Evolutionary conservation across 148 eudicot genomes (phyloP).

Genomic region (Camellia granthamiana): DNA sequence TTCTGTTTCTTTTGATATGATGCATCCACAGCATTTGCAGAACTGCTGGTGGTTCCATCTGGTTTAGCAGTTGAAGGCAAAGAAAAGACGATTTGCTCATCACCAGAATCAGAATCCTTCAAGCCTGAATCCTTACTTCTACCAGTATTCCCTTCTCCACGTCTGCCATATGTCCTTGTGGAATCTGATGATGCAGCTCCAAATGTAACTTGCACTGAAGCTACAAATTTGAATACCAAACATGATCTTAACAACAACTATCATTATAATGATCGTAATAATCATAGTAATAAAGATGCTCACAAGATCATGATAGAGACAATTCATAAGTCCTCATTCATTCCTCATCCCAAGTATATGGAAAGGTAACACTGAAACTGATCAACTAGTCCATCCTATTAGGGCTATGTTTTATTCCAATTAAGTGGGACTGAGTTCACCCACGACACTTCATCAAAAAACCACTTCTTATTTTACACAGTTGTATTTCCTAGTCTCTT

Average conservation of each 20-base stretch:
- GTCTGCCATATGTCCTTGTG: constrained; percentile 29
- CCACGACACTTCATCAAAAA: neutral
- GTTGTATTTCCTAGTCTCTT: neutral
- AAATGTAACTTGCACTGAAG: constrained; percentile 51
- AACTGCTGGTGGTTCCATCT: constrained; percentile 16
- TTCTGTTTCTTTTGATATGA: constrained; percentile 25
- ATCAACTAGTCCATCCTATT: neutral
- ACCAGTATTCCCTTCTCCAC: constrained; percentile 25
- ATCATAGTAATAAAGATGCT: too few relatives aligned
- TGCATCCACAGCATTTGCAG: constrained; percentile 14
- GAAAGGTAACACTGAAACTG: neutral
- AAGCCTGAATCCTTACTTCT: constrained; percentile 21
- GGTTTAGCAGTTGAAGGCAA: constrained; percentile 28
- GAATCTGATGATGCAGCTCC: constrained; percentile 25
- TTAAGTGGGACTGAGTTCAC: too few relatives aligned
- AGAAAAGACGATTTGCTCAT: constrained; percentile 18
- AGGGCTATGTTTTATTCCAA: neutral
- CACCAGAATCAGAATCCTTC: constrained; percentile 22
- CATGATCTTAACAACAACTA: neutral
- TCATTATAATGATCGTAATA: too few relatives aligned
- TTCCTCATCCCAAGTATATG: neutral
- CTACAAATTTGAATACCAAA: constrained; percentile 29
- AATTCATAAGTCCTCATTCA: too few relatives aligned
- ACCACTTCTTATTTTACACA: neutral
- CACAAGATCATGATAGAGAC: too few relatives aligned